Evolutionary conservation across 495 filamentous ascomycete species (phyloP), one percentile per base, ranked within the genome.

Genomic region (Cercophora sp.): DNA sequence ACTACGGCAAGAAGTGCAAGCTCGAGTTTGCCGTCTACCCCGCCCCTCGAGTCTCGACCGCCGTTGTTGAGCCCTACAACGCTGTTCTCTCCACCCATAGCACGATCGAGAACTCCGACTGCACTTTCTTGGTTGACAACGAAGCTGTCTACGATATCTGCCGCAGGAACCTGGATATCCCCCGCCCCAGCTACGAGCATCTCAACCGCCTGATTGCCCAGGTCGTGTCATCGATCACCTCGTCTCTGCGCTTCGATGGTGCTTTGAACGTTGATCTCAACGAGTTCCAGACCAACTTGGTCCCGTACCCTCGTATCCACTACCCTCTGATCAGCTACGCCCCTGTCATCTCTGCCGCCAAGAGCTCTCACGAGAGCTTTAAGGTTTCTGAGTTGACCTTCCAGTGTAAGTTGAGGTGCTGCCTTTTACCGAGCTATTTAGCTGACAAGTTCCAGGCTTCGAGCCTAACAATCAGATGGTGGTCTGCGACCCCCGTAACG

Each of bases 391-490:
- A 94, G 55, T 73, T 95, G 54, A 94, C 89, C 59, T 85, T 89
- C 76, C 87, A 92, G 69, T 91, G 89, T 87, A 73, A 66, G 79
- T 70, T 15, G n/a, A 2, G 34, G 13, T 18, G 0, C 18, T 22
- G 19, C 8, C 19, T 6, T 9, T 13, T 18, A 9, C 11, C 48
- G 36, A 8, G 22, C 23, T 24, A 29, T 23, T 51, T 23, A 48
- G 35, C 43, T 54, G 11, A 49, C 27, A 39, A 25, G 42, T 1
- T 1, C 6, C 31, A 83, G 83, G 88, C 72, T 91, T 92, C 66
- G 89, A 95, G 75, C 89, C 89, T 45, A 88, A 91, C 79, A 95
- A 95, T 78, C 89, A 95, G 77, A 95, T 95, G 89, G 89, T 95
- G 20, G 88, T 91, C 63, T 95, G 89, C 66, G 88, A 95, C 62